Percentiles rank a stretch among this genome's conserved stretches.
These are phyloP conservation scores for Zymoseptoria ardabiliae DNA, from an alignment of 2,329 filamentous ascomycete genomes.

Conservation along the genomic window DNA sequence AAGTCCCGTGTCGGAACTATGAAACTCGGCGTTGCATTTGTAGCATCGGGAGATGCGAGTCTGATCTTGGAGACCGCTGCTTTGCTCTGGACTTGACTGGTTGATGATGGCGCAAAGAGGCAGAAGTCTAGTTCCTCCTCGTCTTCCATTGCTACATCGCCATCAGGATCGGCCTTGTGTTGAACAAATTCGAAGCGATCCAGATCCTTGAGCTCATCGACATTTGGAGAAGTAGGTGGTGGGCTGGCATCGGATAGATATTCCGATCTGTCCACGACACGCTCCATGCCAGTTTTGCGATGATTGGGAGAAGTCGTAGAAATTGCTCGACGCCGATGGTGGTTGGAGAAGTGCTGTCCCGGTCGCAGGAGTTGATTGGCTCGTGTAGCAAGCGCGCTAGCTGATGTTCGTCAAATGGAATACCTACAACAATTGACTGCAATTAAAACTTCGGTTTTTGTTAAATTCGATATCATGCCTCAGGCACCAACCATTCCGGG, in stretches of 20 bases:
- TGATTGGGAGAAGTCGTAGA: background rate
- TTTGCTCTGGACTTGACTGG: background rate
- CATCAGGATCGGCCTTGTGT: background rate
- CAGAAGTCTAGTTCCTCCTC: conserved; percentile 14
- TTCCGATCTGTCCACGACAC: conserved; percentile 14
- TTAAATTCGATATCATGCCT: background rate
- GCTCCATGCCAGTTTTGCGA: conserved; percentile 9
- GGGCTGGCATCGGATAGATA: conserved; percentile 9
- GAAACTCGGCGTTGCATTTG: conserved; percentile 13
- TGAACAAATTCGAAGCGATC: conserved; percentile 15
- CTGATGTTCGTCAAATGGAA: background rate
- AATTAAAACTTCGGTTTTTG: background rate
- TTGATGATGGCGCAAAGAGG: conserved; percentile 14
- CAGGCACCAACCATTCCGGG: too few relatives aligned
- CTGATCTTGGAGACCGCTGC: conserved; percentile 15
- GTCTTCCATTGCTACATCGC: background rate
- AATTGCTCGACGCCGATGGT: background rate
- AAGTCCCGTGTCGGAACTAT: conserved; percentile 6
- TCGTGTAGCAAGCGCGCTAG: background rate
- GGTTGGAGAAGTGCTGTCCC: background rate
- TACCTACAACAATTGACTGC: background rate
- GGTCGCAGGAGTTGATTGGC: background rate
- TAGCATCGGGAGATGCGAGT: conserved; percentile 14
- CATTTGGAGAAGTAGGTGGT: conserved; percentile 8
- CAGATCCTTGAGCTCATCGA: conserved; percentile 2